phyloP scores from a whole-genome alignment of 345 rosid species.

The Nephelium lappaceum region DNA sequence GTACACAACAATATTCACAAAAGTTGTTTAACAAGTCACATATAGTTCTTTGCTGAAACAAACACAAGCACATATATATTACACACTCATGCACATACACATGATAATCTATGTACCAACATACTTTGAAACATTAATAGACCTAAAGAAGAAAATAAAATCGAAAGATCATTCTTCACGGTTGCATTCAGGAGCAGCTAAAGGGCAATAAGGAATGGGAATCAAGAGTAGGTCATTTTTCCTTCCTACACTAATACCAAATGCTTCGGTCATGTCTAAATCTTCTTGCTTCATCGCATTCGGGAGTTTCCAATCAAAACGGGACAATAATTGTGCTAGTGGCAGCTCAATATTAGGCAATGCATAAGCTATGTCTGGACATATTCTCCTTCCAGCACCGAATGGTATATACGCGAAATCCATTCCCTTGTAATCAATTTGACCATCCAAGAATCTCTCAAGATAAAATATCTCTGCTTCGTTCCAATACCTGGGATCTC shows the following conservation, averaged over 20 bases:
- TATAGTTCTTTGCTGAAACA: too few relatives aligned
- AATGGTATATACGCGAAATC: slow-evolving; percentile 26
- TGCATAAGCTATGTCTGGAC: slow-evolving; percentile 23
- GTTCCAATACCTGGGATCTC: slow-evolving; percentile 10
- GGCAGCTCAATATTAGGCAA: slow-evolving; percentile 22
- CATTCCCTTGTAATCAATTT: slow-evolving; percentile 25
- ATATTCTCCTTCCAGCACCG: slow-evolving; percentile 33
- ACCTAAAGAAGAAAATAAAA: too few relatives aligned
- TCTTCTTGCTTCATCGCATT: slow-evolving; percentile 28
- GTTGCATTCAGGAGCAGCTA: too few relatives aligned
- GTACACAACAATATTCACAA: too few relatives aligned
- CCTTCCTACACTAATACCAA: slow-evolving; percentile 20
- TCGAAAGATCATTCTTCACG: too few relatives aligned
- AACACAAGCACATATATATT: too few relatives aligned
- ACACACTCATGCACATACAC: too few relatives aligned
- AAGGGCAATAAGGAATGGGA: slow-evolving; percentile 8
- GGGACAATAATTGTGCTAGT: slow-evolving; percentile 32
- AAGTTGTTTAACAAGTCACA: too few relatives aligned
- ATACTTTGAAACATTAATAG: too few relatives aligned
- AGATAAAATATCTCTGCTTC: slow-evolving; percentile 16
- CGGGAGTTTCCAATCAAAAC: slow-evolving; percentile 37
- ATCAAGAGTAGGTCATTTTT: slow-evolving; percentile 24
- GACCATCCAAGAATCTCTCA: slow-evolving; percentile 28
- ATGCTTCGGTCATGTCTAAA: slow-evolving; percentile 30
- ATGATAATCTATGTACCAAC: too few relatives aligned